Base-by-base conservation (phyloP, 306 rosid species). In the Medicago lupulina region DNA sequence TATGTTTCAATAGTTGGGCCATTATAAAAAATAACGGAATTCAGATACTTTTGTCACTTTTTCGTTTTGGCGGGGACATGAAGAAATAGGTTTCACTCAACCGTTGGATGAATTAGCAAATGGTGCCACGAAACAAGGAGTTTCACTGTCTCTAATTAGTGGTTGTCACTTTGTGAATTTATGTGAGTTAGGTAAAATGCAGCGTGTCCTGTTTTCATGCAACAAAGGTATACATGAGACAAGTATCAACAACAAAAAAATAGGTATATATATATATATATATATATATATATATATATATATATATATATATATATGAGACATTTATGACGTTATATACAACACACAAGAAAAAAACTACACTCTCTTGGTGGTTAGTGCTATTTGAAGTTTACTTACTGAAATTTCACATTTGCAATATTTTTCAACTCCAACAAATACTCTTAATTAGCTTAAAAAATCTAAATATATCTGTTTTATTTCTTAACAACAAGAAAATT, bases 11-110 rank as follows among this genome's bases (percentile, higher is more conserved):
- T 70, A 55, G 44, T 15, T n/a, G 36, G 49, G 44, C 51, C 51
- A 47, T 72, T 82, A 9, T 49, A 73, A 82, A 81, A 72, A 70
- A 40, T 57, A 70, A 59, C 34, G 73, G 54, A 23, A 67, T 58
- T 67, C 21, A 11, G 49, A 43, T 11, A 19, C 76, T 72, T 28
- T 28, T 28, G 31, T 28, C 31, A 28, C 31, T 28, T 68, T 44
- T 9, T 58, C 1, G 2, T 76, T 71, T 71, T 64, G 75, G 63
- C 73, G 69, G 75, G 81, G 81, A 63, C 78, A 39, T 59, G 9
- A 50, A 13, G 31, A 28, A 28, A 28, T 28, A 28, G 31, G 31
- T 28, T 28, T 28, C 31, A 28, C 31, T 28, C 31, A 28, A 28
- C 31, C 4, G 31, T 28, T 28, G 31, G 31, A 28, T 28, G 71